Percentiles rank a stretch among this genome's conserved stretches.
Evolutionary conservation across 176 grass and related monocot genomes (phyloP).

Genomic region (Cenchrus purpureus): DNA sequence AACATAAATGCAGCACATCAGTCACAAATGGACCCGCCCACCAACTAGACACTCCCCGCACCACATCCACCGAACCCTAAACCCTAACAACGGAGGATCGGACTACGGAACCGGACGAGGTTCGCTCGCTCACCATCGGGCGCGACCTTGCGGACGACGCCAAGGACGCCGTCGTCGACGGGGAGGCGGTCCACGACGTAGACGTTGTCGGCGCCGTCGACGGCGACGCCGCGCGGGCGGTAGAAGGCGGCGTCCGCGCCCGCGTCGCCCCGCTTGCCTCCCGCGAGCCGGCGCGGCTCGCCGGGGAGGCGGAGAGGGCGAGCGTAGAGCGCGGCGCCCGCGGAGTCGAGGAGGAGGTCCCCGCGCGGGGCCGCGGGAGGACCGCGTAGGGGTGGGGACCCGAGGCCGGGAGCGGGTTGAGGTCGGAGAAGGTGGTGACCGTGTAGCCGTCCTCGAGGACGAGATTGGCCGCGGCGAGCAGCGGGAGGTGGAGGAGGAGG

Average conservation of each 20-base stretch:
- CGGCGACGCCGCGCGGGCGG: constrained; percentile 48
- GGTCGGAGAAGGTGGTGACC: constrained; percentile 46
- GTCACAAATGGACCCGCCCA: not conserved
- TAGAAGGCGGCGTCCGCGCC: constrained; percentile 23
- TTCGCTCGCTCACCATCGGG: constrained; percentile 39
- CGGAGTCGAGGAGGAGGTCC: constrained; percentile 60
- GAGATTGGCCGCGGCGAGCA: constrained; percentile 10
- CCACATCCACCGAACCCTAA: not conserved
- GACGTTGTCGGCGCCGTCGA: constrained; percentile 55
- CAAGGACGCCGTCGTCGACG: constrained; percentile 37
- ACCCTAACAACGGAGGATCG: too few species aligned
- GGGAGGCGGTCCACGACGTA: constrained; percentile 58
- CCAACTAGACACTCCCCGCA: not conserved
- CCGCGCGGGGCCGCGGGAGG: constrained; percentile 38
- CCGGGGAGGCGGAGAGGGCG: not conserved
- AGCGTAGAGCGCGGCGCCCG: constrained; percentile 45
- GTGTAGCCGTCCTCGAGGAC: constrained; percentile 60
- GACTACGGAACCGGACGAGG: too few species aligned
- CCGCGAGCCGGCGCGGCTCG: constrained; percentile 28
- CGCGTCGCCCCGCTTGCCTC: not conserved
- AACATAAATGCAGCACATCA: constrained; percentile 20
- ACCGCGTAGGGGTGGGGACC: constrained; percentile 42
- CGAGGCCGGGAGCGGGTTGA: constrained; percentile 13
- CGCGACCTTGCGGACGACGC: constrained; percentile 52
- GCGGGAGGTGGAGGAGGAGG: not conserved